Evolutionary conservation across 1,284 basidiomycete species (phyloP).

Genomic region (Farysia itapuensis): DNA sequence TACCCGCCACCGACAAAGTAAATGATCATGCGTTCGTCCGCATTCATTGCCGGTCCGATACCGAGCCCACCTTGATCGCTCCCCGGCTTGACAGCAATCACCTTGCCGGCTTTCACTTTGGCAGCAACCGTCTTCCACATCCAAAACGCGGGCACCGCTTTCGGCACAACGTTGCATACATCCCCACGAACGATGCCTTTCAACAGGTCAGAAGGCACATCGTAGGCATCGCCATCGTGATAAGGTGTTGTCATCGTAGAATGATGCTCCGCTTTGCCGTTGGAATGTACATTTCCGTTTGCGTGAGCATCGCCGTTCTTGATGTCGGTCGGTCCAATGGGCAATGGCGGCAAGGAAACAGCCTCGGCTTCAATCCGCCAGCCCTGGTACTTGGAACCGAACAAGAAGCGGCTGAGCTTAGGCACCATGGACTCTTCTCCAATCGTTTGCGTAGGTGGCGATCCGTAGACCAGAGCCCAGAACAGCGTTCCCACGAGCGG

Average conservation of each 20-base stretch:
- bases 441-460: constrained; percentile 9
- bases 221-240: background rate
- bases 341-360: constrained; percentile 11
- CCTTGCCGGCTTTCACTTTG: constrained; percentile 2
- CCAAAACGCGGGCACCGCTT: constrained; percentile 12
- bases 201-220: constrained; percentile 6
- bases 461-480: constrained; percentile 21
- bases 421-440: constrained; percentile 13
- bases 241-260: too few relatives aligned
- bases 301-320: background rate
- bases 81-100: constrained; percentile 20
- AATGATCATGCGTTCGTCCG: constrained; percentile 14
- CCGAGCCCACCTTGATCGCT: constrained; percentile 14
- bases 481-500: constrained; percentile 16
- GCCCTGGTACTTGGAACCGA: constrained; percentile 16
- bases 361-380: constrained; percentile 25
- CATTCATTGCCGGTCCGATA: constrained; percentile 4
- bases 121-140: constrained; percentile 20
- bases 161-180: constrained; percentile 1
- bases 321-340: background rate
- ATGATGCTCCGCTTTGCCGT: background rate
- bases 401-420: constrained; percentile 9
- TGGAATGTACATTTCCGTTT: too few relatives aligned
- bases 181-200: constrained; percentile 4
- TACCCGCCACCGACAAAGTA: constrained; percentile 31